Percentiles rank a stretch among this genome's conserved stretches.
Conservation (phyloP, 176 grass and related monocot genomes). For the Phyllostachys edulis region DNA sequence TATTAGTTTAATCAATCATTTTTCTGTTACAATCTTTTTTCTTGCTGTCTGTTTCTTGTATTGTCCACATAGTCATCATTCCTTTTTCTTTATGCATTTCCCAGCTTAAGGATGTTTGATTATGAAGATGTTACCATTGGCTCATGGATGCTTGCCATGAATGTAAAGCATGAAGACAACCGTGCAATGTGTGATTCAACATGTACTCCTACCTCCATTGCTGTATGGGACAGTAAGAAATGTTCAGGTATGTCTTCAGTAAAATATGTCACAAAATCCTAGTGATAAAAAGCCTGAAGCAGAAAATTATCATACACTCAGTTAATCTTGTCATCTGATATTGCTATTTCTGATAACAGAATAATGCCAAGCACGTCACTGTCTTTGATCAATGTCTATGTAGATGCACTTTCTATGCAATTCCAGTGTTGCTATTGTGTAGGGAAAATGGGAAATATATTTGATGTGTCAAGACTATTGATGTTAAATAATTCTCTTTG, state of each 20-base stretch:
- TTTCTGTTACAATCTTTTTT: background rate
- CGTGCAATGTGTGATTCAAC: conserved; percentile 67
- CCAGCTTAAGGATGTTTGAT: conserved; percentile 93
- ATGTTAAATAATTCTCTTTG: background rate
- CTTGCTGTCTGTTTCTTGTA: background rate
- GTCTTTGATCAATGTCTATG: background rate
- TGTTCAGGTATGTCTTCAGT: conserved; percentile 64
- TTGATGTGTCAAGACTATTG: background rate
- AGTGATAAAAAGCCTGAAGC: background rate
- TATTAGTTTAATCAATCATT: background rate
- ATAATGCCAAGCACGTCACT: background rate
- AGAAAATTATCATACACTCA: background rate
- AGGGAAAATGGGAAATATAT: background rate
- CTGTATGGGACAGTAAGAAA: conserved; percentile 89
- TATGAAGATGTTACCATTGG: conserved; percentile 93
- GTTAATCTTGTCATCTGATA: background rate
- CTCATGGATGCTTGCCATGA: conserved; percentile 95
- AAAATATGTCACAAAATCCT: background rate
- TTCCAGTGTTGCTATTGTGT: background rate
- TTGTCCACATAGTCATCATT: conserved; percentile 3
- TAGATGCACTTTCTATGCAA: conserved; percentile 3
- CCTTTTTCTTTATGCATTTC: conserved; percentile 9
- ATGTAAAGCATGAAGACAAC: conserved; percentile 90
- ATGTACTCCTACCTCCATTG: conserved; percentile 75
- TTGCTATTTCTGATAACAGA: background rate